Percentiles rank a stretch among this genome's conserved stretches.
Evolutionary conservation across 768 basidiomycete genomes (phyloP).

Genomic region (Glaciozyma martinii): DNA sequence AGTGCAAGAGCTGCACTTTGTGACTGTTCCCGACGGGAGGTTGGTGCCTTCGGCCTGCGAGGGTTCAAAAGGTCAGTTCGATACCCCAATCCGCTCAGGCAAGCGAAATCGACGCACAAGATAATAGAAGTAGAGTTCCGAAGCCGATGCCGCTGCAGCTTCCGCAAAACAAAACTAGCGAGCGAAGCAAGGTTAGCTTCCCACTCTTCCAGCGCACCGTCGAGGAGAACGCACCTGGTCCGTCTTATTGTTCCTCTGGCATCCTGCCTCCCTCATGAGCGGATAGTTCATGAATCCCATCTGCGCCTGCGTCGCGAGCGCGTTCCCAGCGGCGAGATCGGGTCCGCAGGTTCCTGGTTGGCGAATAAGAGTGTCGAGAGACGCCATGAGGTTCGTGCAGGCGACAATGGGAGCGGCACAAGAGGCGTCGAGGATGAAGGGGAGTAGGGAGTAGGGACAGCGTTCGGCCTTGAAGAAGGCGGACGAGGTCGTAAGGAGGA

Average conservation of each 20-base stretch:
- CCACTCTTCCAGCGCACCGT: background rate
- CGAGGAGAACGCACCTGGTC: background rate
- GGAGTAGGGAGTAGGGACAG: constrained; percentile 47
- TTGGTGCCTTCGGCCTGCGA: constrained; percentile 22
- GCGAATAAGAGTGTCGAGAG: constrained; percentile 46
- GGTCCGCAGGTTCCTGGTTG: constrained; percentile 49
- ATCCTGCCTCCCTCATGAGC: constrained; percentile 56
- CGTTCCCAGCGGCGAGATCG: constrained; percentile 52
- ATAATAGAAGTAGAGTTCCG: constrained; percentile 31
- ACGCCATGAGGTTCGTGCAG: constrained; percentile 60
- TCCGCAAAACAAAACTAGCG: constrained; percentile 30
- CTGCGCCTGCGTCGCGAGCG: constrained; percentile 50
- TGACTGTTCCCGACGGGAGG: constrained; percentile 24
- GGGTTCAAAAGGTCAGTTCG: too few species aligned
- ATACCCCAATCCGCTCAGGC: too few species aligned
- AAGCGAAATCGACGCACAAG: background rate
- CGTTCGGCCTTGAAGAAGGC: constrained; percentile 56
- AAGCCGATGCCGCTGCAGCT: constrained; percentile 16
- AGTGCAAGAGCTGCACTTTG: constrained; percentile 26
- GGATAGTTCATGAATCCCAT: constrained; percentile 58
- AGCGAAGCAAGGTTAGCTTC: background rate
- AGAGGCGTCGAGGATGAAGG: constrained; percentile 65
- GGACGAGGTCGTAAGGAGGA: constrained; percentile 25
- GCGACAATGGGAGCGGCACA: constrained; percentile 54
- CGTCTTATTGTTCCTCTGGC: constrained; percentile 51